These are phyloP conservation scores for Geotrichum reessii DNA, from an alignment of 1,139 yeast species.

Conservation along the genomic window DNA sequence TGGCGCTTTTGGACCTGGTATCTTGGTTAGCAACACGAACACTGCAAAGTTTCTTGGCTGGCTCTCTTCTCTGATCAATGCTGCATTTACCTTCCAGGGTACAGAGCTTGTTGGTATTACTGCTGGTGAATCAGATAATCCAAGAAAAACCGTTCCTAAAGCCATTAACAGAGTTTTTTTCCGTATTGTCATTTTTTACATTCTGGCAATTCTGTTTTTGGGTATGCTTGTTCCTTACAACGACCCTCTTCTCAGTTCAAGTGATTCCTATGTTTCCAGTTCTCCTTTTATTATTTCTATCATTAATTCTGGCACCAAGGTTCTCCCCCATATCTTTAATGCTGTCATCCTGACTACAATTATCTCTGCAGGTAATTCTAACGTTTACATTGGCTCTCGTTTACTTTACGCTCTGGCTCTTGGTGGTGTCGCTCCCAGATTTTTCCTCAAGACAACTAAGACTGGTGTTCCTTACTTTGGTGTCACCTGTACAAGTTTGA, in stretches of 20 bases:
- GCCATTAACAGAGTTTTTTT: slow-evolving; percentile 56
- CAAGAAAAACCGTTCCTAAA: slow-evolving; percentile 51
- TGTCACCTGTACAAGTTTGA: slow-evolving; percentile 37
- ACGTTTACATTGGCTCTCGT: slow-evolving; percentile 48
- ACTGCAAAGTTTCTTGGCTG: slow-evolving; percentile 48
- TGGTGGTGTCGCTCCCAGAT: slow-evolving; percentile 47
- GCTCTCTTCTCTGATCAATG: slow-evolving; percentile 50
- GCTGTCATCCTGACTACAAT: slow-evolving; percentile 49
- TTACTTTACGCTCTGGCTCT: slow-evolving; percentile 44
- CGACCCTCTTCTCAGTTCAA: slow-evolving; percentile 35
- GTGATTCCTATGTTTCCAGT: slow-evolving; percentile 44
- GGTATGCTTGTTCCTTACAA: slow-evolving; percentile 46
- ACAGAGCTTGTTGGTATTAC: slow-evolving; percentile 60
- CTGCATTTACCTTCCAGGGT: slow-evolving; percentile 66
- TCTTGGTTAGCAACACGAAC: slow-evolving; percentile 41
- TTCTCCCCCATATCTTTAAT: slow-evolving; percentile 34
- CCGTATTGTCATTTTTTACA: slow-evolving; percentile 45
- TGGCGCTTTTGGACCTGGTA: slow-evolving; percentile 42
- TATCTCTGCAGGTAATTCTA: slow-evolving; percentile 50
- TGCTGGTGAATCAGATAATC: slow-evolving; percentile 61
- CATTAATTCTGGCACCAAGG: slow-evolving; percentile 17
- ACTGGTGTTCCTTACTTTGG: slow-evolving; percentile 47
- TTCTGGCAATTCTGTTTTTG: slow-evolving; percentile 44
- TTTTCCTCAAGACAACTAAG: slow-evolving; percentile 44
- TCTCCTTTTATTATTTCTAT: slow-evolving; percentile 58